Percentiles rank a stretch among this genome's conserved stretches.
phyloP scores from a whole-genome alignment of 1,284 basidiomycete genomes.

The Ustilago shanxiensis region DNA sequence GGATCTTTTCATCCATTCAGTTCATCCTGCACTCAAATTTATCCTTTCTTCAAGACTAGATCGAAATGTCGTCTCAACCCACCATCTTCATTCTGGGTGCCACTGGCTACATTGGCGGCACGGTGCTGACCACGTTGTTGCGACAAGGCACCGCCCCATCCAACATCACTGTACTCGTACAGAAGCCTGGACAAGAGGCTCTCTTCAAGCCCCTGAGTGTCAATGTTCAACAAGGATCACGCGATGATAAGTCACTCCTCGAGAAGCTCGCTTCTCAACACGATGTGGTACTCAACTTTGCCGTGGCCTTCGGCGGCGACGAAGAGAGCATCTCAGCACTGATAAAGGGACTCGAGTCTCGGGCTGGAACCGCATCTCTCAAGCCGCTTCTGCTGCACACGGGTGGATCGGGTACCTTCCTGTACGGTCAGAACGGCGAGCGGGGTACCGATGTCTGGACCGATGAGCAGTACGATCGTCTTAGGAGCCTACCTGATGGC shows the following conservation, averaged over 20 bases:
- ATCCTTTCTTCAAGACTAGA: background rate
- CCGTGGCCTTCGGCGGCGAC: background rate
- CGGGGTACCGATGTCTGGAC: background rate
- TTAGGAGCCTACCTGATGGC: background rate
- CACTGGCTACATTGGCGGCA: slow-evolving; percentile 1
- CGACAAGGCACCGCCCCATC: background rate
- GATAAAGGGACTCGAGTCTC: background rate
- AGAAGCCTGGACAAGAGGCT: background rate
- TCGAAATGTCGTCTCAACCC: background rate
- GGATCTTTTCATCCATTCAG: too few species aligned
- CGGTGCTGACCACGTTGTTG: background rate
- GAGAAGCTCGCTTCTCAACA: background rate
- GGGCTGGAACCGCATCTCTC: background rate
- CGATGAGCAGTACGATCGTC: background rate
- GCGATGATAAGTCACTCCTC: background rate
- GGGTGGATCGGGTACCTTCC: background rate
- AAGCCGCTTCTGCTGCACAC: background rate
- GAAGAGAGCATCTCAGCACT: background rate
- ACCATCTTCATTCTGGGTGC: background rate
- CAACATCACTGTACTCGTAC: background rate
- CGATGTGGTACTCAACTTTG: background rate
- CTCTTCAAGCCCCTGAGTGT: background rate
- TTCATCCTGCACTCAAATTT: too few species aligned
- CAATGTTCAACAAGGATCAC: background rate
- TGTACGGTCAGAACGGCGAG: background rate